Conservation (phyloP, 192 early-diverging fungal species). For the Rhizoclosmatium globosum region DNA sequence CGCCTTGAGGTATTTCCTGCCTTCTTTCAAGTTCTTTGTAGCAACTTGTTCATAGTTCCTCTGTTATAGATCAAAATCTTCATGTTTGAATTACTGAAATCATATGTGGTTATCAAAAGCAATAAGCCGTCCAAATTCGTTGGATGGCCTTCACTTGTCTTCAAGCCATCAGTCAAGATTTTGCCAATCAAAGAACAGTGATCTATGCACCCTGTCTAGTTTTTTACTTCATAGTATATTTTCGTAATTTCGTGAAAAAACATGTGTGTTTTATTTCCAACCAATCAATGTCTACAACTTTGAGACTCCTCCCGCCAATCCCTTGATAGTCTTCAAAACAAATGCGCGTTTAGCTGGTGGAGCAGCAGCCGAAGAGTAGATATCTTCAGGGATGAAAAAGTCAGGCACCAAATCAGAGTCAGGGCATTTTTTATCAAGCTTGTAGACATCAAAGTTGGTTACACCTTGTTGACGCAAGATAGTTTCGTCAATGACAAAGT, state of each 20-base stretch:
- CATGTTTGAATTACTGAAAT: neutral
- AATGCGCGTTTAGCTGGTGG: constrained; percentile 11
- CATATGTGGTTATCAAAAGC: neutral
- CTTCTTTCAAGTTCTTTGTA: neutral
- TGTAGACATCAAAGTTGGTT: constrained; percentile 76
- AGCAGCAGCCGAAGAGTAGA: constrained; percentile 17
- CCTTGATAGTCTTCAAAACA: constrained; percentile 17
- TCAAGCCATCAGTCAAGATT: too few relatives aligned
- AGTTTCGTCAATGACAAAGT: constrained; percentile 84
- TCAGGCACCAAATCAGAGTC: constrained; percentile 65
- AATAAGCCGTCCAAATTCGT: neutral
- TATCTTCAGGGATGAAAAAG: constrained; percentile 49
- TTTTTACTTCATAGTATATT: too few relatives aligned
- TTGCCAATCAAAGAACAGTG: too few relatives aligned
- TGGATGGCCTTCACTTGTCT: too few relatives aligned
- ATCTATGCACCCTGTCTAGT: too few relatives aligned
- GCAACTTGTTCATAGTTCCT: neutral
- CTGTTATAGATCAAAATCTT: neutral
- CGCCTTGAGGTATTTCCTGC: constrained; percentile 23
- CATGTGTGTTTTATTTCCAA: neutral
- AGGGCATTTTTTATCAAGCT: constrained; percentile 59
- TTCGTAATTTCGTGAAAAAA: too few relatives aligned
- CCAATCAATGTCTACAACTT: neutral
- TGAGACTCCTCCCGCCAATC: neutral
- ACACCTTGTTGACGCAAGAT: constrained; percentile 76